Evolutionary conservation across 768 basidiomycete species (phyloP).

Genomic region (Tricholoma sp.): DNA sequence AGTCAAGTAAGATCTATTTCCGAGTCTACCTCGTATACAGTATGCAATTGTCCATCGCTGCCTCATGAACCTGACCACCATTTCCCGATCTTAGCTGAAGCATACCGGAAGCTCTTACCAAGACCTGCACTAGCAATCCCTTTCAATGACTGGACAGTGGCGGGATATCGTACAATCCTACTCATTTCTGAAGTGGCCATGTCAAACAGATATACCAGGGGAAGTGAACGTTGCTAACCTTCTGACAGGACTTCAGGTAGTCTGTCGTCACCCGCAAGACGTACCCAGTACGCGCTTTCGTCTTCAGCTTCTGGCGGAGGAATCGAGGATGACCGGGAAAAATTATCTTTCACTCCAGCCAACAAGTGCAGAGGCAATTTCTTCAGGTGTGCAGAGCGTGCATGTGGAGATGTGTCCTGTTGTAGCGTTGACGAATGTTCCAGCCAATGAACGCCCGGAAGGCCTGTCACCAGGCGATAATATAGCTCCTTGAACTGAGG

Average conservation of each 20-base stretch:
- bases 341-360: conserved; percentile 47
- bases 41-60: not conserved
- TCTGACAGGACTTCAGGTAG: conserved; percentile 47
- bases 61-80: conserved; percentile 51
- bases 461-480: conserved; percentile 66
- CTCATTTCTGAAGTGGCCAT: conserved; percentile 52
- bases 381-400: conserved; percentile 67
- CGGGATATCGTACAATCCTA: conserved; percentile 76
- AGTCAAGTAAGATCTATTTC: not conserved
- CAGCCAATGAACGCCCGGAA: conserved; percentile 80
- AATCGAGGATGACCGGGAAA: conserved; percentile 29
- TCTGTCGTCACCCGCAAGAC: conserved; percentile 59
- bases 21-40: not conserved
- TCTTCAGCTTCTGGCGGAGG: conserved; percentile 45
- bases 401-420: conserved; percentile 70
- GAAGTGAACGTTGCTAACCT: conserved; percentile 36
- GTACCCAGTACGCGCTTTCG: conserved; percentile 72
- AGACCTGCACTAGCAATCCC: conserved; percentile 81
- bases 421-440: conserved; percentile 44
- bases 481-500: conserved; percentile 88
- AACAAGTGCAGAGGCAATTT: conserved; percentile 75
- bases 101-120: conserved; percentile 73
- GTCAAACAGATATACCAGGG: not conserved
- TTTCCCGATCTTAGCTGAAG: conserved; percentile 73
- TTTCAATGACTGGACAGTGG: conserved; percentile 80